Evolutionary conservation across 2,329 filamentous ascomycete genomes (phyloP), one percentile per base, ranked within the genome.

Genomic region (Aspergillus brunneoviolaceus): DNA sequence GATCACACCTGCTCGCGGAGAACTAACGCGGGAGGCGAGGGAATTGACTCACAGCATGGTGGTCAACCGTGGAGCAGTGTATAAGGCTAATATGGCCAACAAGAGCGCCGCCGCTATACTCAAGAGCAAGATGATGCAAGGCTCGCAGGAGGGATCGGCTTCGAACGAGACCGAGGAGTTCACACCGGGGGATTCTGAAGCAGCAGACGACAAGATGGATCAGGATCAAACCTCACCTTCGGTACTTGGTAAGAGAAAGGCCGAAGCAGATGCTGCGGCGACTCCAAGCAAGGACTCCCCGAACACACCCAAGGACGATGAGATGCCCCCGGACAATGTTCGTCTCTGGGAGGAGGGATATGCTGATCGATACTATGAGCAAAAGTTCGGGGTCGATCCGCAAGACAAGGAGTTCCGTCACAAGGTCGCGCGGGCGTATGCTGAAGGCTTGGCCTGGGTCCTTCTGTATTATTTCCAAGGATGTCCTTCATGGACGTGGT

Each of bases 401-500:
- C 85, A 89, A 56, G 90, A 99, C 74, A 82, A 90, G 52, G 90
- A 87, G 55, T 98, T 98, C 76, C 90, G 94, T 57, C 89, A 93
- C 75, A 86, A 92, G 71, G 96, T 99, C 59, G 95, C 90, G 39
- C 86, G 87, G 57, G 87, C 91, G n/a, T 99, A 99, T 74, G 92
- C 94, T 12, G 92, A 98, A 80, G 95, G 95, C 39, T 84, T 99
- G 10, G 90, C 90, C 23, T 99, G 96, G 95, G 95, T 99, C 45
- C 81, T 99, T 54, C 82, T 93, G 39, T 99, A 99, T 77, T 99
- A 99, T 75, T 96, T 97, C 76, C 95, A 99, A 76, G 95, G 95
- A 27, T 99, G 95, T 70, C 92, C 95, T 23, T 97, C 92, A 0
- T 99, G 96, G 95, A 96, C 94, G 55, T 99, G 95, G 95, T 99